Evolutionary conservation across 768 basidiomycete species (phyloP).

Genomic region (Mrakia frigida): DNA sequence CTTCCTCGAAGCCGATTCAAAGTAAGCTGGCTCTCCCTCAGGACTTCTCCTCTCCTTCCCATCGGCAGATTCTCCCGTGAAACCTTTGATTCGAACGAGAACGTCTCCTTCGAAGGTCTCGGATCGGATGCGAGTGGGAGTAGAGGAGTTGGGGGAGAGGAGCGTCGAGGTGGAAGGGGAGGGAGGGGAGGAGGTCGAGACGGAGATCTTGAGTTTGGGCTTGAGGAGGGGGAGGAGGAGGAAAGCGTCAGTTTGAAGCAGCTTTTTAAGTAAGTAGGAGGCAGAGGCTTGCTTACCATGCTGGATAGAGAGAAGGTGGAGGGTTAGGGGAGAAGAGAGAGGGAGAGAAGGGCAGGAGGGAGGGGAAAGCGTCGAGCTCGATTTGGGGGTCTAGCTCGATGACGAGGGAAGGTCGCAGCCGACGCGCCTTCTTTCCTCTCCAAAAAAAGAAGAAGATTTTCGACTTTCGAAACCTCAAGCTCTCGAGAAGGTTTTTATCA

Average conservation of each 20-base stretch:
- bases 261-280: background rate
- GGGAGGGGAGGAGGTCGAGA: conserved; percentile 2
- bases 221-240: background rate
- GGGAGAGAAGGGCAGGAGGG: no score
- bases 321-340: background rate
- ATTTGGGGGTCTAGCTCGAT: no score
- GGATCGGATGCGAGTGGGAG: conserved; percentile 21
- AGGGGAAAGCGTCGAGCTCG: no score
- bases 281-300: background rate
- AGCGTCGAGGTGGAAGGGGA: conserved; percentile 4
- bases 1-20: conserved; percentile 9
- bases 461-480: no score
- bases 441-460: no score
- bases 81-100: conserved; percentile 29
- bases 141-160: conserved; percentile 19
- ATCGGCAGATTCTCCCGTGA: conserved; percentile 21
- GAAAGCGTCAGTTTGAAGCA: no score
- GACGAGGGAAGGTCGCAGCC: no score
- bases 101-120: conserved; percentile 27
- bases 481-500: no score
- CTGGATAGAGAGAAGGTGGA: background rate
- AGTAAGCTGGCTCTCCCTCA: conserved; percentile 17
- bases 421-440: no score
- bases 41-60: background rate
- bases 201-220: background rate